A percentile compares a stretch with the other conserved stretches of the same genome.
These are phyloP conservation scores for Colletotrichum karsti DNA, from an alignment of 2,329 filamentous ascomycete genomes.

Conservation along the genomic window DNA sequence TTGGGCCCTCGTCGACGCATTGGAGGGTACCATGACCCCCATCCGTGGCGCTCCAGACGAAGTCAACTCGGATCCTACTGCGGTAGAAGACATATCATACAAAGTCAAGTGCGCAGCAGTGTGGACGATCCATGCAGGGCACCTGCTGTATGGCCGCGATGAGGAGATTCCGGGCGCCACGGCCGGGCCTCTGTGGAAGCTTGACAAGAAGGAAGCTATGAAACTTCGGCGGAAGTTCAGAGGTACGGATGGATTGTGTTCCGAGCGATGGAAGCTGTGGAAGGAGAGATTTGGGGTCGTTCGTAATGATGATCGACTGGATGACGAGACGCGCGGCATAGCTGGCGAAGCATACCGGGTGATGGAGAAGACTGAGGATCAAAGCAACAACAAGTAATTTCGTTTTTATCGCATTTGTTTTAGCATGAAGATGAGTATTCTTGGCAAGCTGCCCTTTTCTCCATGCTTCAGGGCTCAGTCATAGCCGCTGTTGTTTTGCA, in stretches of 20 bases:
- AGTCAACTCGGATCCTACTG: accelerated
- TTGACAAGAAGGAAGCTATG: no score
- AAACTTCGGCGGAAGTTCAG: neutral
- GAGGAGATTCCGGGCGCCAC: neutral
- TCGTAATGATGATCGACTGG: neutral
- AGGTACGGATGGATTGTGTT: neutral
- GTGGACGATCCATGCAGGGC: neutral
- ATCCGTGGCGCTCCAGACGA: no score
- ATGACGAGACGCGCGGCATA: neutral
- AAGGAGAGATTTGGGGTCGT: neutral
- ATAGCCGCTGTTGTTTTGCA: no score
- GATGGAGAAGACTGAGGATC: neutral
- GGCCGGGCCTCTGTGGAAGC: neutral
- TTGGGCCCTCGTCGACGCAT: neutral
- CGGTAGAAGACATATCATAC: accelerated
- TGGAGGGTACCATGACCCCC: neutral
- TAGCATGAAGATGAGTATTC: no score
- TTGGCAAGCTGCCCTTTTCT: no score
- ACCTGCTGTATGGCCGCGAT: neutral
- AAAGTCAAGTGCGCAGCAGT: neutral
- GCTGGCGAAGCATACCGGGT: neutral
- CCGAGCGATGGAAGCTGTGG: neutral
- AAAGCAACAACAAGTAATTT: no score
- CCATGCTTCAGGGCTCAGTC: no score
- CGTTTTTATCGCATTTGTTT: no score